Evolutionary conservation across 2,329 filamentous ascomycete genomes (phyloP), one percentile per base, ranked within the genome.

Genomic region (Hypoxylon sp.): DNA sequence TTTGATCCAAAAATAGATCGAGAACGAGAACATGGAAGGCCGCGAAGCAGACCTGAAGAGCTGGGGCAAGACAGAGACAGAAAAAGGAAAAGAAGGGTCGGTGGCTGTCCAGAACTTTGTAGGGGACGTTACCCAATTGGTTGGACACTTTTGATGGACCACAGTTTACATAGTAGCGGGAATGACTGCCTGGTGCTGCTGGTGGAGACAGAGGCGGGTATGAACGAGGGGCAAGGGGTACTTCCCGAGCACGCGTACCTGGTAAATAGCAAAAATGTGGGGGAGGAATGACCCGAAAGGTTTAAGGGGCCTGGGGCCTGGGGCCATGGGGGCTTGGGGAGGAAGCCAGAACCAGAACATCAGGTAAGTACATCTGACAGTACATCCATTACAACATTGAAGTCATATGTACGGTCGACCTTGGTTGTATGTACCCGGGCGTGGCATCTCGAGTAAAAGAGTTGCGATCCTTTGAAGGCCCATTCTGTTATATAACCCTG

Each of bases 161-260:
- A 39, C n/a, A 55, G 59, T 55, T 49, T n/a, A 19, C 2, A 32
- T 10, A 32, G 30, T 10, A 2, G 2, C 13, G 37, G 3, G 32
- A 10, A 15, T n/a, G 32, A 34, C 32, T 34, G 4, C n/a, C n/a
- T 19, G n/a, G 34, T n/a, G 17, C 34, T 24, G 44, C 15, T 48
- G 17, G 6, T 10, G 46, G 46, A n/a, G 34, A n/a, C 24, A 39
- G 2, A 39, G 13, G 34, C 11, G 34, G 34, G 34, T 17, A 7
- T 26, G 24, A 26, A 26, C 6, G 34, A 39, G 34, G 34, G 34
- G 34, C 34, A 15, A 39, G 34, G n/a, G 34, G 34, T 66, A 61
- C 56, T 39, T 55, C 57, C 64, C 64, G 24, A 64, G 60, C 56
- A 58, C 56, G 39, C 49, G 64, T 60, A 66, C 64, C 60, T 64